Percentiles rank a stretch among this genome's conserved stretches.
phyloP scores from a whole-genome alignment of 73 alveolate genomes.

The Urostyla sp. region DNA sequence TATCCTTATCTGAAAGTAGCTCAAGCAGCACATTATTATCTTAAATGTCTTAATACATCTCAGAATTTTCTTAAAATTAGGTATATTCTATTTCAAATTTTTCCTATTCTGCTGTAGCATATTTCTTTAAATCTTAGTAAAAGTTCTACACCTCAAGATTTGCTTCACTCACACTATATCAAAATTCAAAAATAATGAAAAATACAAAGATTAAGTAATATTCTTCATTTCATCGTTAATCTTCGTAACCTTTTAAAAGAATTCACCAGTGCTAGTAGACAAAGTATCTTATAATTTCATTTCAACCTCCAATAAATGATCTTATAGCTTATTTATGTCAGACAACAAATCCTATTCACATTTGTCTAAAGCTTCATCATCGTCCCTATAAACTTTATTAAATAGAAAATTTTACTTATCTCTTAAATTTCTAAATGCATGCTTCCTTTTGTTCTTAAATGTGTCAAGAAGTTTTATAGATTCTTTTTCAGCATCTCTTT shows the following conservation, averaged over 20 bases:
- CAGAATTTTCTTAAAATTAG: conserved; percentile 26
- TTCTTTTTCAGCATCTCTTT: conserved; percentile 66
- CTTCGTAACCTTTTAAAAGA: conserved; percentile 54
- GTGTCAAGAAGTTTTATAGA: conserved; percentile 45
- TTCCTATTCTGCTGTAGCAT: conserved; percentile 52
- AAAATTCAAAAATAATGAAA: background rate
- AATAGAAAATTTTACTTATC: conserved; percentile 21
- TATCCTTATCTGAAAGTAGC: conserved; percentile 65
- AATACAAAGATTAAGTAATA: conserved; percentile 30
- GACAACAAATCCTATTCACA: conserved; percentile 19
- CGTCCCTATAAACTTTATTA: too few species aligned
- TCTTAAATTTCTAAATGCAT: conserved; percentile 1
- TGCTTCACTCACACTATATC: conserved; percentile 41
- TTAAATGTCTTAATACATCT: conserved; percentile 11
- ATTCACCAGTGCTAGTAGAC: conserved; percentile 46
- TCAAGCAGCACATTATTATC: conserved; percentile 31
- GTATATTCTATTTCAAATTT: conserved; percentile 20
- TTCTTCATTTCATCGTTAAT: conserved; percentile 58
- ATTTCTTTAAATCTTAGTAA: conserved; percentile 55
- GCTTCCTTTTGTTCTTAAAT: conserved; percentile 45
- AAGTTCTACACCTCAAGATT: conserved; percentile 31
- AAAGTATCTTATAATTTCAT: conserved; percentile 68
- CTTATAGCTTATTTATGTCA: conserved; percentile 55
- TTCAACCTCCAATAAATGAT: conserved; percentile 59
- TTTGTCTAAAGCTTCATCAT: conserved; percentile 47